phyloP scores from a whole-genome alignment of 2,329 filamentous ascomycete species.

The Xylaria sp. region DNA sequence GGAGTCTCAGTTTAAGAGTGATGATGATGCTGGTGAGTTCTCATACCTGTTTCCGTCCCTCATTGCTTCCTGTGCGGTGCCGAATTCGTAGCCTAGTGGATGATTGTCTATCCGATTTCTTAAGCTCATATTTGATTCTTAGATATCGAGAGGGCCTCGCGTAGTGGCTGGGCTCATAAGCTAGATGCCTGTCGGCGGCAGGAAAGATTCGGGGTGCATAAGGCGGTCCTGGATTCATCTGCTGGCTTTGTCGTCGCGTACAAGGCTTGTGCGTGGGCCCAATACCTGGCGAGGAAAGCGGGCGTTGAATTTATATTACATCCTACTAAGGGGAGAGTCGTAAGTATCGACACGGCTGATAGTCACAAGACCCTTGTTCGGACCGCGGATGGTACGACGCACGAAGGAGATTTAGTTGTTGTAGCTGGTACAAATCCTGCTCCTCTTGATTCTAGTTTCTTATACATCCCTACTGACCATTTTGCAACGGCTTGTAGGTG shows the following conservation, averaged over 20 bases:
- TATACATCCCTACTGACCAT: conserved; percentile 35
- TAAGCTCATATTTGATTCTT: background rate
- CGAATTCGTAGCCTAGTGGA: background rate
- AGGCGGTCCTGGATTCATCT: conserved; percentile 52
- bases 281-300: conserved; percentile 46
- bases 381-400: conserved; percentile 31
- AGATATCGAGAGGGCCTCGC: conserved; percentile 32
- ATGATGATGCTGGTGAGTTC: conserved; percentile 34
- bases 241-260: conserved; percentile 51
- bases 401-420: conserved; percentile 35
- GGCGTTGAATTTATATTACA: conserved; percentile 52
- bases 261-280: conserved; percentile 37
- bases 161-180: conserved; percentile 35
- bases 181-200: conserved; percentile 44
- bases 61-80: background rate
- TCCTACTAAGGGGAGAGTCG: conserved; percentile 30
- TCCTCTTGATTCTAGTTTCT: background rate
- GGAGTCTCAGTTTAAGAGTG: conserved; percentile 34
- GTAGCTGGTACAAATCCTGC: conserved; percentile 42
- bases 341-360: conserved; percentile 22
- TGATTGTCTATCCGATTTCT: background rate
- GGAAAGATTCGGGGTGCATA: conserved; percentile 35
- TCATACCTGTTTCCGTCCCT: background rate
- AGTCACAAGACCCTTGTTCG: conserved; percentile 18
- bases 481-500: conserved; percentile 18